Evolutionary conservation across 192 early-diverging fungal genomes (phyloP), one percentile per base, ranked within the genome.

Genomic region (Backusella tuberculispora): DNA sequence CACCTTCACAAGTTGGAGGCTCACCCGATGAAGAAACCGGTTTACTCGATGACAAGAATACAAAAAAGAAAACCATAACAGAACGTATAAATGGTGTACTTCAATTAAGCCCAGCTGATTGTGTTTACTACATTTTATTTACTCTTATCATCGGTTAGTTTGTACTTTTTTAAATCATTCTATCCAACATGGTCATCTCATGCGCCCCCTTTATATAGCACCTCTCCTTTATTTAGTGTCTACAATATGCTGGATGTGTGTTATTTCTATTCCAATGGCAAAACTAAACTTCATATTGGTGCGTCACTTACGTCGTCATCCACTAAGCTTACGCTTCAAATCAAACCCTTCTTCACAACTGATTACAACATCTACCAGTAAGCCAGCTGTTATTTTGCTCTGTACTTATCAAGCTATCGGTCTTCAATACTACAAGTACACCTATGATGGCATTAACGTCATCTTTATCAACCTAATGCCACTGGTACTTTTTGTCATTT

Each of bases 351-450:
- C 84, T 56, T 71, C 43, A 17, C 71, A 75, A 9, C 74, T 83
- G 24, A 80, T 76, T 73, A 21, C 45, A 7, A 14, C 77, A 60
- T 72, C 21, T 41, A 47, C 75, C 0, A 65, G 63, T 12, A 76
- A 86, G 38, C 78, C 74, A 1, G 80, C 88, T 5, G 80, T 87
- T 19, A 91, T 97, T 60, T 84, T 99, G 48, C 85, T 99, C 56
- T 97, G 95, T 81, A 95, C 92, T 0, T 93, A 95, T 69, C 87
- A 92, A 53, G 96, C 96, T 1, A 84, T 94, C 37, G 98, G 98
- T n/a, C 85, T 89, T 68, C 92, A 94, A 81, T 99, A 98, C 85
- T 96, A 96, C 89, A 97, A 97, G 83, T 97, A 95, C 83, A 98
- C 96, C 1, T 88, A 94, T 21, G 95, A 96, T 44, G 98, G 98